Evolutionary conservation across 768 basidiomycete species (phyloP).

Genomic region (Calocera cornea): DNA sequence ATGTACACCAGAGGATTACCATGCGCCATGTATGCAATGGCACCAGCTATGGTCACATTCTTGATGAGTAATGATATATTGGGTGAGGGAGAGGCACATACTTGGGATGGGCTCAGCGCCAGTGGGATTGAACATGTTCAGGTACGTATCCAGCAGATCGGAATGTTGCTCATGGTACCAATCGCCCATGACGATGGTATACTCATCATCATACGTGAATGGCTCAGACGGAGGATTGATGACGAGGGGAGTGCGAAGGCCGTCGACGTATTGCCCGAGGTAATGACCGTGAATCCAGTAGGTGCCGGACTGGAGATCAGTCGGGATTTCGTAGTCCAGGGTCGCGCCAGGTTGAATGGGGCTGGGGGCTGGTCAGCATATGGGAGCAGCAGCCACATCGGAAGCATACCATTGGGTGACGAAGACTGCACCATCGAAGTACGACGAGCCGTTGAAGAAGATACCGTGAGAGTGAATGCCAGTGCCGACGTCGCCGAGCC

Average conservation of each 20-base stretch:
- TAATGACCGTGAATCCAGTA: conserved; percentile 41
- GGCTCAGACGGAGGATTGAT: conserved; percentile 43
- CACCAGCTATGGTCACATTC: neutral
- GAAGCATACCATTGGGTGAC: conserved; percentile 66
- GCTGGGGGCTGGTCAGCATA: neutral
- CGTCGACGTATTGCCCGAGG: conserved; percentile 84
- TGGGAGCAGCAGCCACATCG: too few species aligned
- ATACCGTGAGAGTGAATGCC: conserved; percentile 89
- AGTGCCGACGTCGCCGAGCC: conserved; percentile 43
- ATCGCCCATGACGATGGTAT: conserved; percentile 70
- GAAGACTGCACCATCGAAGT: conserved; percentile 77
- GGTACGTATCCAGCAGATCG: conserved; percentile 47
- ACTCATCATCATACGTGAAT: conserved; percentile 76
- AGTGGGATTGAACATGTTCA: conserved; percentile 34
- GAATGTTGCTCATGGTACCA: conserved; percentile 75
- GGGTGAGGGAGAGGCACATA: neutral
- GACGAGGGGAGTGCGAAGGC: conserved; percentile 73
- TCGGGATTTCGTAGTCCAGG: conserved; percentile 62
- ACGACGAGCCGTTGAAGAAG: conserved; percentile 77
- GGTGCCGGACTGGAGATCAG: conserved; percentile 59
- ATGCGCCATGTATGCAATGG: neutral
- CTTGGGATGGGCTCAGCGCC: conserved; percentile 2
- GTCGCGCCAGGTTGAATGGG: conserved; percentile 53
- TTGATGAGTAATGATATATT: too few species aligned
- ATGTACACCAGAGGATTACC: neutral